Evolutionary conservation across 2,329 filamentous ascomycete genomes (phyloP), one percentile per base, ranked within the genome.

Genomic region (Colletotrichum phormii): DNA sequence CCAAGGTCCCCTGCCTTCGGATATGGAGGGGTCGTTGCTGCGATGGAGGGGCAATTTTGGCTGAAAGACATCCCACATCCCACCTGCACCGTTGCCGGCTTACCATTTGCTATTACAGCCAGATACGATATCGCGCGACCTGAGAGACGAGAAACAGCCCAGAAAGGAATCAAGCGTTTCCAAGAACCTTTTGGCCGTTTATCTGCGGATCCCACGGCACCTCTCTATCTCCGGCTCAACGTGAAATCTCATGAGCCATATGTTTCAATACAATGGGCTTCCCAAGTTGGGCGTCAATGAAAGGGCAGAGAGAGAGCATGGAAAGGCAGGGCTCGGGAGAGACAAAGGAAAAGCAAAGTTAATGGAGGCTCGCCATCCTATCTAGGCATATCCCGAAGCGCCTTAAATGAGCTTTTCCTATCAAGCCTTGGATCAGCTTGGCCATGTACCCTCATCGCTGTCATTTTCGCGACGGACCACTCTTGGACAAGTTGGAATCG

Each of bases 101-200:
- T 76, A 76, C 75, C 73, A 78, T 79, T 79, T 77, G 78, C 77
- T 76, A 74, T 75, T 61, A 71, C 49, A 69, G 67, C 9, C 55
- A 55, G 60, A 70, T 60, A 69, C 59, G 54, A 69, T 70, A 72
- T 64, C 66, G 54, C 54, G 65, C 54, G 35, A 64, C 65, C 12
- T 69, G 33, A 33, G 42, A 49, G 59, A 61, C 58, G 35, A 58
- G 68, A 42, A 57, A 31, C 22, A 61, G 51, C 33, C 26, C 31
- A 8, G 13, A 53, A 51, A 15, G 35, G 26, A 61, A 62, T 12
- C 18, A 37, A 24, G 18, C 5, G 29, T 12, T 59, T 18, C 15
- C 37, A 13, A 8, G 15, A 5, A 42, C 18, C 37, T 42, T 2
- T 42, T 42, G 37, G n/a, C 7, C 15, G 5, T 26, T 55, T 24